A percentile compares a stretch with the other conserved stretches of the same genome.
phyloP scores from a whole-genome alignment of 306 rosid genomes.

The Acacia crassicarpa region DNA sequence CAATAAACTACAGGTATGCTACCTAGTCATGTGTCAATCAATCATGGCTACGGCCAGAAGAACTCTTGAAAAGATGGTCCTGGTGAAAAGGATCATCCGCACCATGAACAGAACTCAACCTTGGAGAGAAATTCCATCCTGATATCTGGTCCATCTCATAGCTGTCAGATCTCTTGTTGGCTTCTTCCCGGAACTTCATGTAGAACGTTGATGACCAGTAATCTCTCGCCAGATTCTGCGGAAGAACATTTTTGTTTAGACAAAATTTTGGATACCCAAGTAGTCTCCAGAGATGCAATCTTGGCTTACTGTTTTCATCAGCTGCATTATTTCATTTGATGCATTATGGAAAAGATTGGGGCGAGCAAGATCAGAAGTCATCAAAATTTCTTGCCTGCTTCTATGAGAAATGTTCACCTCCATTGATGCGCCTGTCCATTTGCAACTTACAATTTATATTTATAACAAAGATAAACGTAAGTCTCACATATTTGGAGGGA shows the following conservation, averaged over 20 bases:
- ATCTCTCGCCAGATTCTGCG: constrained; percentile 77
- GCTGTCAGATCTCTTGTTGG: constrained; percentile 54
- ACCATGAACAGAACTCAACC: constrained; percentile 83
- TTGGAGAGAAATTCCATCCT: constrained; percentile 77
- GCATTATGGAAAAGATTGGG: constrained; percentile 71
- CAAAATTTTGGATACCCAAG: neutral
- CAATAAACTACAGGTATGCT: neutral
- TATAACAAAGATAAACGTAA: neutral
- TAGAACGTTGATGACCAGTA: constrained; percentile 93
- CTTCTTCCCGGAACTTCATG: constrained; percentile 78
- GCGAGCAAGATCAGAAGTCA: constrained; percentile 69
- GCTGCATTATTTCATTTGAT: constrained; percentile 67
- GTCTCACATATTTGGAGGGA: constrained; percentile 12
- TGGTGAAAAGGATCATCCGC: constrained; percentile 81
- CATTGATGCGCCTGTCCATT: constrained; percentile 69
- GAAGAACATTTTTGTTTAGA: constrained; percentile 17
- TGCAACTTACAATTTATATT: neutral
- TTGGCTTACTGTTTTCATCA: constrained; percentile 68
- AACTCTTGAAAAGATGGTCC: constrained; percentile 50
- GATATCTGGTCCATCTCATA: constrained; percentile 64
- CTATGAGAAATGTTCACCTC: constrained; percentile 94
- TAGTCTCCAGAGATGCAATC: constrained; percentile 11
- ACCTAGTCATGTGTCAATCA: constrained; percentile 33
- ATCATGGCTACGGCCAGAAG: constrained; percentile 42
- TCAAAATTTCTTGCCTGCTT: constrained; percentile 79